A percentile compares a stretch with the other conserved stretches of the same genome.
Conservation (phyloP, 164 flowering plant species). For the Magnolia changhungtana region DNA sequence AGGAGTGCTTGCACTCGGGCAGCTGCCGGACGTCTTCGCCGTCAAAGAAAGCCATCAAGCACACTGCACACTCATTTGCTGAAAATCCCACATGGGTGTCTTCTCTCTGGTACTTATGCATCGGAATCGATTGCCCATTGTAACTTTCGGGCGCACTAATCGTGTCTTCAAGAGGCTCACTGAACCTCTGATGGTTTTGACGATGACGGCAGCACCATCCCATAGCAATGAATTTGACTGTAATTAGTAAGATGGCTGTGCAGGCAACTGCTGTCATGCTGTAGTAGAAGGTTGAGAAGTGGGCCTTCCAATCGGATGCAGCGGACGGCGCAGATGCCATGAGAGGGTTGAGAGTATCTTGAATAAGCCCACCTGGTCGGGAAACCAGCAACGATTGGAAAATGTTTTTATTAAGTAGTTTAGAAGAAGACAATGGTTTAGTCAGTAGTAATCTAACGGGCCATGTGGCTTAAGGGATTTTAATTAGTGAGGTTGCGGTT, state of each 20-base stretch:
- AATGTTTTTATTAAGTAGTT: background rate
- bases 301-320: background rate
- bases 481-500: conserved; percentile 1
- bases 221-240: background rate
- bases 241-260: background rate
- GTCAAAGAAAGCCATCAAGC: conserved; percentile 55
- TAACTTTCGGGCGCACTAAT: background rate
- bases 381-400: too few species aligned
- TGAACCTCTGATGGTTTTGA: background rate
- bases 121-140: background rate
- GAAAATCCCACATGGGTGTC: background rate
- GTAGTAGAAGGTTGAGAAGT: background rate
- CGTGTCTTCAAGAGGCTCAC: background rate
- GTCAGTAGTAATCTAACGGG: background rate
- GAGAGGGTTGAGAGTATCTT: background rate
- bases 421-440: background rate
- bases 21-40: conserved; percentile 45
- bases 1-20: conserved; percentile 54
- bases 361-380: background rate
- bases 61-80: conserved; percentile 51
- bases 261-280: background rate
- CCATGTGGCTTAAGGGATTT: background rate
- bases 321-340: background rate
- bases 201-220: background rate
- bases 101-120: background rate